Base-by-base conservation (phyloP, 2,329 filamentous ascomycete genomes). In the Stemphylium vesicarium region DNA sequence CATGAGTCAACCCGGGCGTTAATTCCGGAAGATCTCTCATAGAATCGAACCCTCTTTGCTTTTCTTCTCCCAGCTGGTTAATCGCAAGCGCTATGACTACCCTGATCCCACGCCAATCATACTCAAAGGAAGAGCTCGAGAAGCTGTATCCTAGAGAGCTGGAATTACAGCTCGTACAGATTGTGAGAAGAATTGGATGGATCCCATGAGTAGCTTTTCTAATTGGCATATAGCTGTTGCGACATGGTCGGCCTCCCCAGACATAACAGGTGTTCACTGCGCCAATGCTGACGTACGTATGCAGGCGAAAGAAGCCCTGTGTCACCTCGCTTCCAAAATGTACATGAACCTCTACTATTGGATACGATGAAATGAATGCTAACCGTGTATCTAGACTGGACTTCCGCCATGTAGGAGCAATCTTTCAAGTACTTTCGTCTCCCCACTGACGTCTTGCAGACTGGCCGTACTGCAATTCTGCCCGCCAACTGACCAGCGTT, bases 391-490 rank as follows among this genome's bases (percentile, higher is more conserved):
- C 3, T 18, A 75, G 72, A 69, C 72, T 22, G 73, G 73, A 12
- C 57, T 75, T 1, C 62, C 57, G 50, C 64, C 71, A 38, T 74
- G 74, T 76, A 64, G 50, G 71, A 37, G 8, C 16, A 37, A 24
- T 11, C 20, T n/a, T 9, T 5, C 9, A 2, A 32, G 36, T 4
- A 15, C 4, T 15, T n/a, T 1, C 16, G 32, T 15, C 4, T 20
- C 4, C 6, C 26, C 15, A 31, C 59, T 65, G 2, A 65, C 38
- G 8, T 2, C 50, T 32, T 48, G 39, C 61, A 82, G 82, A 87
- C 77, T 99, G 95, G 95, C 92, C 95, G 1, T 98, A 97, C 78
- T 99, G 95, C 78, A 84, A 85, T 62, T 85, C 88, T 50, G 90
- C 90, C 18, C 84, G 86, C 55, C 87, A 88, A 62, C 83, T 98